Conservation (phyloP, 352 stramenopile genomes). For the Phytopythium chamaehyphon region DNA sequence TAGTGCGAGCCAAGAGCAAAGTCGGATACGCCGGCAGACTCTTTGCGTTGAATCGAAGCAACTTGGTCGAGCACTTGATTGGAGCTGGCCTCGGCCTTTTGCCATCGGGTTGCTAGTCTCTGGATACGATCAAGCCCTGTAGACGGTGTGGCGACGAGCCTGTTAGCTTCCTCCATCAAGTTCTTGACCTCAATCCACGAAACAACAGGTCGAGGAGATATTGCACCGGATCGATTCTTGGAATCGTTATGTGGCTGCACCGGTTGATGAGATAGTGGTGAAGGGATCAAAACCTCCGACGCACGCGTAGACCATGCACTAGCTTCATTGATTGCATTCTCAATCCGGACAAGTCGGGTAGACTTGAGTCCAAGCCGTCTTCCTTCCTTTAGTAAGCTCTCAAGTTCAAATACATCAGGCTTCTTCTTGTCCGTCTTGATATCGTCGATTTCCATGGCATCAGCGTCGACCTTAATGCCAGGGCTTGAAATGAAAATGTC, state of each 20-base stretch:
- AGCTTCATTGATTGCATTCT: too few species aligned
- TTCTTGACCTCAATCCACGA: slow-evolving; percentile 10
- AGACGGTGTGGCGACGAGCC: slow-evolving; percentile 17
- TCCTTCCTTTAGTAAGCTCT: slow-evolving; percentile 24
- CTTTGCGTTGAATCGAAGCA: slow-evolving; percentile 15
- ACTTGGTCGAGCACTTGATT: slow-evolving; percentile 18
- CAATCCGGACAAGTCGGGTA: background rate
- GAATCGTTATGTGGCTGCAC: background rate
- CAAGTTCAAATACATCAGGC: slow-evolving; percentile 17
- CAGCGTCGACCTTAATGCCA: background rate
- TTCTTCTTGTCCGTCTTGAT: slow-evolving; percentile 7
- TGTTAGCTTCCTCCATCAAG: slow-evolving; percentile 20
- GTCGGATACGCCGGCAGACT: slow-evolving; percentile 7
- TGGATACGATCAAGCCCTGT: slow-evolving; percentile 18
- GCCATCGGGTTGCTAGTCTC: slow-evolving; percentile 24
- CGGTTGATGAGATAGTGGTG: too few species aligned
- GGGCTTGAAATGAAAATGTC: slow-evolving; percentile 11
- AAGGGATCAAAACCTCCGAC: too few species aligned
- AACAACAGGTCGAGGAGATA: too few species aligned
- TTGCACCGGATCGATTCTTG: background rate
- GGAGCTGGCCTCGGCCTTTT: slow-evolving; percentile 12
- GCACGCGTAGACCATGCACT: too few species aligned
- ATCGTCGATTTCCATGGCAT: too few species aligned
- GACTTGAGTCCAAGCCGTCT: slow-evolving; percentile 1
- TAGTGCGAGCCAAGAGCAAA: slow-evolving; percentile 3